Evolutionary conservation across 306 rosid species (phyloP).

Genomic region (Sicyos edulis): DNA sequence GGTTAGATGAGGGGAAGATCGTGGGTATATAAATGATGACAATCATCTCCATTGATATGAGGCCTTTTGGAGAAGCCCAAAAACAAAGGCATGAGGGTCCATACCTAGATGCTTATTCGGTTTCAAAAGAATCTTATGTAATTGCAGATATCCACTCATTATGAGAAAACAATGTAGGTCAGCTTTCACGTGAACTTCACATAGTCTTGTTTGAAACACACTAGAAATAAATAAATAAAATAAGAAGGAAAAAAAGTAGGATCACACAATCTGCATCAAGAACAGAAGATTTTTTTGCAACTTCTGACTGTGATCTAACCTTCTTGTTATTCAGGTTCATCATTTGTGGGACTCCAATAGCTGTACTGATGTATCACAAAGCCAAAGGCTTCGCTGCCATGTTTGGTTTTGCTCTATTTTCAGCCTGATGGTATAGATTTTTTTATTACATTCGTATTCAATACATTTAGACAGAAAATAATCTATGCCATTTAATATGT

Average conservation of each 20-base stretch:
- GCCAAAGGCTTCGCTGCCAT: conserved; percentile 1
- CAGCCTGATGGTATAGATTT: not conserved
- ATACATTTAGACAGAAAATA: conserved; percentile 13
- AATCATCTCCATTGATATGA: no score
- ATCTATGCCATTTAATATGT: conserved; percentile 14
- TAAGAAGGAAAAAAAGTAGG: not conserved
- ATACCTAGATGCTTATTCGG: conserved; percentile 1
- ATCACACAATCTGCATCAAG: conserved; percentile 7
- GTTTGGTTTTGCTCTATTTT: not conserved
- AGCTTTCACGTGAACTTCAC: conserved; percentile 17
- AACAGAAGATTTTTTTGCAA: not conserved
- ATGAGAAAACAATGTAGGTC: conserved; percentile 13
- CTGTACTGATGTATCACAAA: not conserved
- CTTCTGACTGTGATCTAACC: not conserved
- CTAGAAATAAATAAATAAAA: not conserved
- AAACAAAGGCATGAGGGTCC: no score
- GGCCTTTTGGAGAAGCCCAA: no score
- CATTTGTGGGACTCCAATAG: conserved; percentile 15
- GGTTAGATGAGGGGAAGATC: no score
- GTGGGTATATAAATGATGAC: no score
- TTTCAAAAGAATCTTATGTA: not conserved
- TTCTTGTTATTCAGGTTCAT: not conserved
- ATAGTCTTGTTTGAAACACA: conserved; percentile 6
- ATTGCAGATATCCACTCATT: not conserved
- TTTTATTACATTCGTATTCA: conserved; percentile 1